Evolutionary conservation across 768 basidiomycete species (phyloP).

Genomic region (Rhodotorula diobovata): DNA sequence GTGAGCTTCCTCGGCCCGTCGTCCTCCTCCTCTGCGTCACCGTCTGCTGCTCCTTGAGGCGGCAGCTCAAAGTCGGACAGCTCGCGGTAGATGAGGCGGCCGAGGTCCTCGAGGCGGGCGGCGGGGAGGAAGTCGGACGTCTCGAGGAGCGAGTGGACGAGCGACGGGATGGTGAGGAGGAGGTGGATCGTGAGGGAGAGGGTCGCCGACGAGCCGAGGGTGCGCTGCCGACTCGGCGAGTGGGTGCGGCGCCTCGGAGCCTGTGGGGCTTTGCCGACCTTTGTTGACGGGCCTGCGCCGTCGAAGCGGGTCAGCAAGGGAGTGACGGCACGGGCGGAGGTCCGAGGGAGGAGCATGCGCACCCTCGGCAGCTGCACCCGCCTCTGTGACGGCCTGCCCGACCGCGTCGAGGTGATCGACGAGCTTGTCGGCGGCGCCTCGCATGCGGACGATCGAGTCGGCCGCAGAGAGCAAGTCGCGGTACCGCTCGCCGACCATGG

Average conservation of each 20-base stretch:
- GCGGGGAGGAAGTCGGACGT: conserved; percentile 35
- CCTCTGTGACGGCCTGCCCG: not conserved
- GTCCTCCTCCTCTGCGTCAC: conserved; percentile 7
- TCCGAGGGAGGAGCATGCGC: not conserved
- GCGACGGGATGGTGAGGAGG: conserved; percentile 38
- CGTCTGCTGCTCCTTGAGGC: too few relatives aligned
- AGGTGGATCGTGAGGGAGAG: conserved; percentile 36
- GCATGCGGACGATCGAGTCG: conserved; percentile 44
- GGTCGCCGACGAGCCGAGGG: conserved; percentile 20
- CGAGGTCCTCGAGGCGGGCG: conserved; percentile 40
- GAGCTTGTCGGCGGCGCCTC: conserved; percentile 25
- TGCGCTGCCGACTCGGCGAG: not conserved
- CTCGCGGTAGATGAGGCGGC: conserved; percentile 39
- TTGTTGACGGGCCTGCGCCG: not conserved
- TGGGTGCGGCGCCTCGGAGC: not conserved
- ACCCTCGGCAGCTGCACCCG: conserved; percentile 1
- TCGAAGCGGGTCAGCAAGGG: not conserved
- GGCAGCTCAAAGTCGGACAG: conserved; percentile 19
- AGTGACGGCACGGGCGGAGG: too few relatives aligned
- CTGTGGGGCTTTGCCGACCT: not conserved
- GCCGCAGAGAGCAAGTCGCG: conserved; percentile 43
- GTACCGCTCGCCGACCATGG: conserved; percentile 45
- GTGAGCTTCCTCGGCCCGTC: not conserved
- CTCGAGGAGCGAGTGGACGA: conserved; percentile 40
- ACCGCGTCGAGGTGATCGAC: conserved; percentile 26